A percentile compares a stretch with the other conserved stretches of the same genome.
These are phyloP conservation scores for Ampelomyces quisqualis DNA, from an alignment of 2,329 filamentous ascomycete genomes.

Conservation along the genomic window DNA sequence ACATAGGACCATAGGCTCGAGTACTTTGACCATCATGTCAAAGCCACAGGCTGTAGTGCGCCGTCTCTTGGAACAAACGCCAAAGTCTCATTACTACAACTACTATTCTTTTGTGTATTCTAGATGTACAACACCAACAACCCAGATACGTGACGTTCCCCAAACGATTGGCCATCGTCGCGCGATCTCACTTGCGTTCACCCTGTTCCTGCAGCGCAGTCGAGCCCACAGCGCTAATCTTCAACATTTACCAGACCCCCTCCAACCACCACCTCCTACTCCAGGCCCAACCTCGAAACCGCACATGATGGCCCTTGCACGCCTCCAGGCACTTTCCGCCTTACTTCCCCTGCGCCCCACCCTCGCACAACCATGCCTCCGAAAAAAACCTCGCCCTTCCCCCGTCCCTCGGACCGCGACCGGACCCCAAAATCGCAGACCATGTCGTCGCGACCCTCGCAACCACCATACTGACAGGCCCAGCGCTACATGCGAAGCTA, in stretches of 20 bases:
- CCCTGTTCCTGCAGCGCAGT: background rate
- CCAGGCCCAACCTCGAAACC: background rate
- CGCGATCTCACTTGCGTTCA: background rate
- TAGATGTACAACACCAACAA: too few species aligned
- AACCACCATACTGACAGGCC: slow-evolving; percentile 15
- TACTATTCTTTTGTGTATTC: too few species aligned
- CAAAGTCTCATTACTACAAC: too few species aligned
- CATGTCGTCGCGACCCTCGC: slow-evolving; percentile 23
- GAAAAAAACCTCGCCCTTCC: slow-evolving; percentile 19
- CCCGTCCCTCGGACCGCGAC: slow-evolving; percentile 1
- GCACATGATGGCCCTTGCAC: slow-evolving; percentile 8
- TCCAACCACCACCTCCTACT: background rate
- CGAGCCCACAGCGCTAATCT: background rate
- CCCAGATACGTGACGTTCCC: background rate
- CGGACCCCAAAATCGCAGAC: slow-evolving; percentile 16
- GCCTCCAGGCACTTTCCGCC: slow-evolving; percentile 16
- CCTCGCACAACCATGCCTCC: slow-evolving; percentile 1
- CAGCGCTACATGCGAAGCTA: slow-evolving; percentile 22
- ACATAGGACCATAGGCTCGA: too few species aligned
- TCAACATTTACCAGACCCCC: background rate
- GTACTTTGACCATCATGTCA: too few species aligned
- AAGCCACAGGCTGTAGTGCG: too few species aligned
- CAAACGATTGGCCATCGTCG: background rate
- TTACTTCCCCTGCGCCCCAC: slow-evolving; percentile 13
- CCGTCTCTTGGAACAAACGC: too few species aligned